phyloP scores from a whole-genome alignment of 106 monocot species.

The Dendrobium nobile region DNA sequence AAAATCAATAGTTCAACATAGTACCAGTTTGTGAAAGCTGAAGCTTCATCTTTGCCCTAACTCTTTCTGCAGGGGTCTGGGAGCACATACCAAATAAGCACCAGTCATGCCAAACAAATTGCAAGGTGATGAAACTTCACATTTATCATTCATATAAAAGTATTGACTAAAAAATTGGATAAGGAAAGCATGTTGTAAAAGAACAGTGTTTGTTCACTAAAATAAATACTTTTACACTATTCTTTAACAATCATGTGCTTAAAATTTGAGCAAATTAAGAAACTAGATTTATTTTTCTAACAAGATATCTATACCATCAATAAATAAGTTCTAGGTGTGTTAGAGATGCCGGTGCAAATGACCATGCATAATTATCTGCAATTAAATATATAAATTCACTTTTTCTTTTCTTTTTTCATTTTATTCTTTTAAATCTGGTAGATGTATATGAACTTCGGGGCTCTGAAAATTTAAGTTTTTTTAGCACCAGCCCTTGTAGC shows the following conservation, averaged over 20 bases:
- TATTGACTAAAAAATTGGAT: neutral
- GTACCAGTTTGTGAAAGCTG: constrained; percentile 90
- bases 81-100: neutral
- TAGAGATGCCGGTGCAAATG: neutral
- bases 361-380: neutral
- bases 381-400: neutral
- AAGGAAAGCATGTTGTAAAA: neutral
- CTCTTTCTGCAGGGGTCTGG: constrained; percentile 79
- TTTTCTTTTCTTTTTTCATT: neutral
- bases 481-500: no score
- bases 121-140: neutral
- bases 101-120: neutral
- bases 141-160: constrained; percentile 7
- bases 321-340: neutral
- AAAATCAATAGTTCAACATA: neutral
- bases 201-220: neutral
- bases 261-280: neutral
- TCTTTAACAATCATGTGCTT: neutral
- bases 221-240: neutral
- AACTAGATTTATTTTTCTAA: neutral
- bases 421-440: neutral
- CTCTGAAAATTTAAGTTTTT: no score
- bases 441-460: neutral
- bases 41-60: constrained; percentile 95
- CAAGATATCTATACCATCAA: neutral